Evolutionary conservation across 1,139 yeast genomes (phyloP), one percentile per base, ranked within the genome.

Genomic region (Debaryomyces sp.): DNA sequence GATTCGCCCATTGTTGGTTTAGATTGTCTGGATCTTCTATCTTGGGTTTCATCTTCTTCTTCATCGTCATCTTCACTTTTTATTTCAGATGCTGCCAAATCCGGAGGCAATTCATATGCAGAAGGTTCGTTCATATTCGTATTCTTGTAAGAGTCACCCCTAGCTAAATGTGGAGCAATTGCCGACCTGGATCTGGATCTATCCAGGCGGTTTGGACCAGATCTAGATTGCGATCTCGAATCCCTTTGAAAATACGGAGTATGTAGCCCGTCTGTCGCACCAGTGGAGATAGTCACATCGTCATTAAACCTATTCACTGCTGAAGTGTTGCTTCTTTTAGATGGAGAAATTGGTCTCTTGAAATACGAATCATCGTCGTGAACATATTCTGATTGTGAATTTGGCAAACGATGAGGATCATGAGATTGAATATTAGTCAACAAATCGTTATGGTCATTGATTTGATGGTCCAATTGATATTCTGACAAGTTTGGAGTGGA

Each of bases 111-210:
- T 53, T 76, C 80, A 55, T 76, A 76, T 50, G 68, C 66, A 13
- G 71, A 56, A 29, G 80, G 80, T 43, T 71, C 72, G 13, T 68
- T 75, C 22, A 55, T 60, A 47, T 70, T 71, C 30, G 76, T 71
- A 58, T 76, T 77, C 58, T 81, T 83, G 61, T 82, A 83, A 1
- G 87, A 80, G 55, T 83, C 88, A 41, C 89, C 89, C 52, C 85
- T 73, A 7, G 88, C 88, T 60, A 84, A 72, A 62, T 83, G 87
- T 3, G 87, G 85, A 55, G 64, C 71, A 13, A 59, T 52, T 4
- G 68, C 60, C 4, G 75, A 59, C 33, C 72, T 61, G 3, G 77
- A 67, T 46, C 68, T 57, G 3, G 68, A 66, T 41, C 61, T 47
- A 13, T 49, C 53, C 10, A 27, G 22, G 8, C 41, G 39, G 18